A percentile compares a stretch with the other conserved stretches of the same genome.
phyloP scores from a whole-genome alignment of 257 asterid species.

The Przewalskia tangutica region DNA sequence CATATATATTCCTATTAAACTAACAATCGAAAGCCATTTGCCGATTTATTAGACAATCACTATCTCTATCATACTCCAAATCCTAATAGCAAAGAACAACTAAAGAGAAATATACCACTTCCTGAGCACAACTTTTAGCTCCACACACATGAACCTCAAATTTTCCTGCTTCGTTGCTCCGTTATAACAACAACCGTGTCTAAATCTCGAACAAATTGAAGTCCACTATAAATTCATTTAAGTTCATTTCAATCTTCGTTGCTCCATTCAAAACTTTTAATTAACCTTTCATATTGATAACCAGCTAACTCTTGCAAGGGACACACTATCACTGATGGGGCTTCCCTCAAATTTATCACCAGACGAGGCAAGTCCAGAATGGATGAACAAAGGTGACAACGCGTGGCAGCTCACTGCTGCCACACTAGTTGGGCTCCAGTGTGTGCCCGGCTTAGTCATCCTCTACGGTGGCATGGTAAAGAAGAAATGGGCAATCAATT shows the following conservation, averaged over 20 bases:
- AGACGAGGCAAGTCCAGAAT: slow-evolving; percentile 37
- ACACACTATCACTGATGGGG: neutral
- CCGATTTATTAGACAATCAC: neutral
- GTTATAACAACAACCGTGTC: no score
- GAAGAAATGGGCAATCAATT: slow-evolving; percentile 47
- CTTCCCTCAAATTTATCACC: slow-evolving; percentile 25
- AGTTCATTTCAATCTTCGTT: neutral
- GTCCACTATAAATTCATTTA: neutral
- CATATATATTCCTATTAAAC: neutral
- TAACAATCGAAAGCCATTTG: neutral
- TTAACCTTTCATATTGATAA: neutral
- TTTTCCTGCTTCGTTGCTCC: neutral
- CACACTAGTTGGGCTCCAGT: slow-evolving; percentile 46
- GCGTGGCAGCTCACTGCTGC: slow-evolving; percentile 57
- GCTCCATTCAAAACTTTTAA: neutral
- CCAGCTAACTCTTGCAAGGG: neutral
- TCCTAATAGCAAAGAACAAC: neutral
- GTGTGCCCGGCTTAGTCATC: slow-evolving; percentile 43
- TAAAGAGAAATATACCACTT: neutral
- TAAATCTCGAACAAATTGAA: neutral
- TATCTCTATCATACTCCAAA: neutral
- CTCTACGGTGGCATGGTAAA: slow-evolving; percentile 44
- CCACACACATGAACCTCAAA: neutral
- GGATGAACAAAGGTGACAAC: slow-evolving; percentile 61
- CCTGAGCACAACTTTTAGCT: neutral